phyloP scores from a whole-genome alignment of 192 early-diverging fungal species.

The Linnemannia exigua region DNA sequence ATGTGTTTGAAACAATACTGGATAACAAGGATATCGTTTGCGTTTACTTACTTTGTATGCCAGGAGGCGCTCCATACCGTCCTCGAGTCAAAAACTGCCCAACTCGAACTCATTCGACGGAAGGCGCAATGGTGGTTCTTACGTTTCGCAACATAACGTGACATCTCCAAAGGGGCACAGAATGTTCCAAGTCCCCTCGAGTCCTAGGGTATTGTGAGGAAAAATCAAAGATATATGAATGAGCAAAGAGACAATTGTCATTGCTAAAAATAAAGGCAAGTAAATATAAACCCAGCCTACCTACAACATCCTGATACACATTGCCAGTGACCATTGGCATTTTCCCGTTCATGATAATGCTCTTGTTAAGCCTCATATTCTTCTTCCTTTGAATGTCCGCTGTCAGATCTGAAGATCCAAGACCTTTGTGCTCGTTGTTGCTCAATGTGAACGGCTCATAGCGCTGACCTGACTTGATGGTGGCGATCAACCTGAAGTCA shows the following conservation, averaged over 20 bases:
- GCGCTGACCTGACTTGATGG: conserved; percentile 11
- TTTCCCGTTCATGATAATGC: conserved; percentile 6
- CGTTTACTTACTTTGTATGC: conserved; percentile 18
- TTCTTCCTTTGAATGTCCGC: conserved; percentile 13
- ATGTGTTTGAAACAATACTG: too few relatives aligned
- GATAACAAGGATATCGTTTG: neutral
- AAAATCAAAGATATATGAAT: too few relatives aligned
- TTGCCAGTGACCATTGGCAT: conserved; percentile 6
- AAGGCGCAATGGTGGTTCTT: conserved; percentile 1
- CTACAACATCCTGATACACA: conserved; percentile 20
- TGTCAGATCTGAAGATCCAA: conserved; percentile 18
- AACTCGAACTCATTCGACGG: conserved; percentile 19
- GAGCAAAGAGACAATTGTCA: neutral
- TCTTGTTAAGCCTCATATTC: conserved; percentile 15
- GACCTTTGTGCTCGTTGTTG: conserved; percentile 37
- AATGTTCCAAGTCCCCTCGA: conserved; percentile 20
- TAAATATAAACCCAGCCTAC: conserved; percentile 11
- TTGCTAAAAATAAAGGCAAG: neutral
- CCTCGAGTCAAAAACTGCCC: conserved; percentile 21
- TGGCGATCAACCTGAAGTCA: conserved; percentile 26
- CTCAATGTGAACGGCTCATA: conserved; percentile 30
- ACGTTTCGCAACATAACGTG: conserved; percentile 19
- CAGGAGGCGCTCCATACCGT: conserved; percentile 27
- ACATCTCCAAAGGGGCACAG: conserved; percentile 18
- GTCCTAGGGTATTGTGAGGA: too few relatives aligned